Evolutionary conservation across 192 early-diverging fungal genomes (phyloP).

Genomic region (Backusella sp.): DNA sequence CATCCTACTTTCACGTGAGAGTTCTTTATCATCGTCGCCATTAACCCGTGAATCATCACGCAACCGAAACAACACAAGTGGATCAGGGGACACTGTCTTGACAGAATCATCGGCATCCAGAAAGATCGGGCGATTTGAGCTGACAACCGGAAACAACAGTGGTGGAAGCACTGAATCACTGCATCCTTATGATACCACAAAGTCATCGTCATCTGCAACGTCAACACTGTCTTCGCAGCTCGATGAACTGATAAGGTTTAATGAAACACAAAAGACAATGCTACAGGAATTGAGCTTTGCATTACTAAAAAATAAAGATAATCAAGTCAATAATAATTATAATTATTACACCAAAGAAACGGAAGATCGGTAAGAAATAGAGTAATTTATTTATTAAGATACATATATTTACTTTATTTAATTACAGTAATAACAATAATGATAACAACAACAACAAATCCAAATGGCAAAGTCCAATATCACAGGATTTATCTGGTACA

Average conservation of each 20-base stretch:
- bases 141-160: constrained; percentile 1
- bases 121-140: constrained; percentile 34
- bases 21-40: constrained; percentile 15
- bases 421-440: not conserved
- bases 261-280: constrained; percentile 25
- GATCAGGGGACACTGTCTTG: not conserved
- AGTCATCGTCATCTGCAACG: not conserved
- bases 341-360: not conserved
- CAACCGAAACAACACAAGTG: not conserved
- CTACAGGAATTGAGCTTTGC: constrained; percentile 17
- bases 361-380: not conserved
- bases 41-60: not conserved
- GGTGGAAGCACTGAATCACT: not conserved
- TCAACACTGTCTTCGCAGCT: not conserved
- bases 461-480: constrained; percentile 5
- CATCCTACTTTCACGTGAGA: constrained; percentile 22
- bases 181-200: not conserved
- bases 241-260: constrained; percentile 27
- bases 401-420: not conserved
- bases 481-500: not conserved
- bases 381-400: not conserved
- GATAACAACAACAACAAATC: not conserved
- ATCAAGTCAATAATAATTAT: not conserved
- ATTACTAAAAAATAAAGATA: not conserved
- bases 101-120: constrained; percentile 17